phyloP scores from a whole-genome alignment of 2,329 filamentous ascomycete species.

The Arachnomyces sp. region DNA sequence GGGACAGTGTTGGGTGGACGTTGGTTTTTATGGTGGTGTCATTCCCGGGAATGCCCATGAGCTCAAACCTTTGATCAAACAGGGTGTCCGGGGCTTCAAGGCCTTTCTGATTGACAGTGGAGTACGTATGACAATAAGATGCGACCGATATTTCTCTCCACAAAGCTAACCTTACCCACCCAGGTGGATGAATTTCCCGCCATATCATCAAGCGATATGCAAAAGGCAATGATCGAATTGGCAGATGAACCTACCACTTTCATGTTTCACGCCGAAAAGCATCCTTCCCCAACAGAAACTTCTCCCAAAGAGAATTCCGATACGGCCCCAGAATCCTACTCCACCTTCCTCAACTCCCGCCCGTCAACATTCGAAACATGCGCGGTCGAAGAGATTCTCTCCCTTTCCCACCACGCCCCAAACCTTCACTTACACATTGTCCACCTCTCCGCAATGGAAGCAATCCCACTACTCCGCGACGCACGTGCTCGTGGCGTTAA shows the following conservation, averaged over 20 bases:
- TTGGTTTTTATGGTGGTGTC: slow-evolving; percentile 95
- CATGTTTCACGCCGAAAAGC: slow-evolving; percentile 99
- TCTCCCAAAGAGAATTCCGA: slow-evolving; percentile 61
- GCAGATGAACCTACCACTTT: slow-evolving; percentile 77
- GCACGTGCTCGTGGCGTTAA: slow-evolving; percentile 68
- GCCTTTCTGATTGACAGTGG: slow-evolving; percentile 96
- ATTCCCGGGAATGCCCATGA: slow-evolving; percentile 81
- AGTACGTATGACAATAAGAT: slow-evolving; percentile 48
- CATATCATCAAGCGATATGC: slow-evolving; percentile 71
- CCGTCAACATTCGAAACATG: slow-evolving; percentile 86
- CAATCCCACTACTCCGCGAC: slow-evolving; percentile 69
- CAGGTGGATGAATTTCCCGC: slow-evolving; percentile 94
- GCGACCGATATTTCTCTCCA: slow-evolving; percentile 2
- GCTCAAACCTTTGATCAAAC: slow-evolving; percentile 70
- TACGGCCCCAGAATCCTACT: slow-evolving; percentile 62
- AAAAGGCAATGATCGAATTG: slow-evolving; percentile 70
- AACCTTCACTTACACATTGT: slow-evolving; percentile 85
- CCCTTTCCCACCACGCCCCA: slow-evolving; percentile 71
- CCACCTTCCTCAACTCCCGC: slow-evolving; percentile 84
- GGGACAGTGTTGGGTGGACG: slow-evolving; percentile 94
- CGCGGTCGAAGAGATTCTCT: slow-evolving; percentile 79
- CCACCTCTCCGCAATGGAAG: slow-evolving; percentile 81
- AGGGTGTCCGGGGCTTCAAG: slow-evolving; percentile 91
- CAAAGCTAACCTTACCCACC: neutral
- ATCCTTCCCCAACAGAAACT: slow-evolving; percentile 83